These are phyloP conservation scores for Cyberlindnera mycetangii DNA, from an alignment of 805 yeast species.

Conservation along the genomic window DNA sequence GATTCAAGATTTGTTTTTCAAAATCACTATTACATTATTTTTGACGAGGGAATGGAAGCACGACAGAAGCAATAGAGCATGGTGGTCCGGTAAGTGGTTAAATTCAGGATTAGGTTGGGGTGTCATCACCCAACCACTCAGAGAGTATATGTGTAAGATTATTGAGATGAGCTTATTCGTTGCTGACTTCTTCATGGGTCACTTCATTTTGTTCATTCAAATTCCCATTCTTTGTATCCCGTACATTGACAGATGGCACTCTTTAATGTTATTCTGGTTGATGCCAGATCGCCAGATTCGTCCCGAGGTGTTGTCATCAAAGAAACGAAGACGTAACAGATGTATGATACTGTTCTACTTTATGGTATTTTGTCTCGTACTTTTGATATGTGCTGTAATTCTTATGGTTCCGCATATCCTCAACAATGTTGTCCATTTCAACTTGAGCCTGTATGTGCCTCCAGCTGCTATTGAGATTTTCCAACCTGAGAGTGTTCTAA, in stretches of 20 bases:
- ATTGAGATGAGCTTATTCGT: conserved; percentile 57
- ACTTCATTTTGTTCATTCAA: conserved; percentile 48
- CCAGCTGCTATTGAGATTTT: conserved; percentile 30
- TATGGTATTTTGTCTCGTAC: conserved; percentile 34
- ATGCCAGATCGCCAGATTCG: conserved; percentile 48
- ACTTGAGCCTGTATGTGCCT: conserved; percentile 42
- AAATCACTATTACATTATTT: conserved; percentile 40
- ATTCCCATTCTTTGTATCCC: conserved; percentile 55
- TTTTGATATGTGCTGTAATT: conserved; percentile 31
- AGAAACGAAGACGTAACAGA: conserved; percentile 39
- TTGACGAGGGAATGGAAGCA: conserved; percentile 55
- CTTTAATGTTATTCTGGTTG: conserved; percentile 58
- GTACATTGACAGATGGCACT: conserved; percentile 55
- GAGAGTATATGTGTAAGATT: conserved; percentile 57
- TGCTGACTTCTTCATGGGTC: conserved; percentile 52
- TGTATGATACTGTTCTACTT: conserved; percentile 33
- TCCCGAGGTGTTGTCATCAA: conserved; percentile 42
- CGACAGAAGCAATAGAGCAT: conserved; percentile 54
- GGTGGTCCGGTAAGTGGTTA: conserved; percentile 73
- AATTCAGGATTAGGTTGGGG: conserved; percentile 54
- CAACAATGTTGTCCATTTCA: conserved; percentile 34
- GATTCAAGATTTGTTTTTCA: conserved; percentile 51
- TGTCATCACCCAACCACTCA: conserved; percentile 50
- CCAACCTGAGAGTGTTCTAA: conserved; percentile 40
- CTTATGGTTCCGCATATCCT: conserved; percentile 41